A percentile compares a stretch with the other conserved stretches of the same genome.
Conservation (phyloP, 257 asterid genomes). For the Voacanga thouarsii region DNA sequence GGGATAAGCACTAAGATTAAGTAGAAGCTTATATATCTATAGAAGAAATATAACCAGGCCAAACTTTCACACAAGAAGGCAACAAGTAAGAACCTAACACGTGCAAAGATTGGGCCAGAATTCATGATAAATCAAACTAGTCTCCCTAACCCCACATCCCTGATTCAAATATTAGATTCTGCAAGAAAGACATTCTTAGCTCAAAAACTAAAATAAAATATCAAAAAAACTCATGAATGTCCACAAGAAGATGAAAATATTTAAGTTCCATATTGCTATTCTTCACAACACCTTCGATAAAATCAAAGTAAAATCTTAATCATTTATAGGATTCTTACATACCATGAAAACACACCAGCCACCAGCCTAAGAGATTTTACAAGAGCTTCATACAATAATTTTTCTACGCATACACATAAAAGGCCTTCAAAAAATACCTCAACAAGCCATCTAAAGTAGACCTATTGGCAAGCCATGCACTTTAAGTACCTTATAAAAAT, state of each 20-base stretch:
- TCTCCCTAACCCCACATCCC: background rate
- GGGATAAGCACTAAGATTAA: background rate
- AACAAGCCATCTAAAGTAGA: too few relatives aligned
- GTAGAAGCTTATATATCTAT: background rate
- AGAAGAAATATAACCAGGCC: background rate
- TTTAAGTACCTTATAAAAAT: too few relatives aligned
- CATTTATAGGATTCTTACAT: conserved; percentile 45
- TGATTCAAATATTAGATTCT: background rate
- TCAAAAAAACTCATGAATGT: background rate
- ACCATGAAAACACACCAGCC: too few relatives aligned
- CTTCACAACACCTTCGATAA: background rate
- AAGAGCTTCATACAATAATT: too few relatives aligned
- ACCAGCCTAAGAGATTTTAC: too few relatives aligned
- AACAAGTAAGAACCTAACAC: background rate
- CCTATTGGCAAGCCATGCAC: too few relatives aligned
- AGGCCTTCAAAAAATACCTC: too few relatives aligned
- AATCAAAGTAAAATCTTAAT: background rate
- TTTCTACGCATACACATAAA: too few relatives aligned
- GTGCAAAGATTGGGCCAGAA: too few relatives aligned
- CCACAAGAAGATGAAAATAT: too few relatives aligned
- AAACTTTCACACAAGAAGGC: background rate
- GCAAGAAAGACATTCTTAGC: background rate
- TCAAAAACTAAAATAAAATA: background rate
- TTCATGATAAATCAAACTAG: background rate
- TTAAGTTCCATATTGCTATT: too few relatives aligned